phyloP scores from a whole-genome alignment of 805 yeast species.

The Martiniozyma abietophila region DNA sequence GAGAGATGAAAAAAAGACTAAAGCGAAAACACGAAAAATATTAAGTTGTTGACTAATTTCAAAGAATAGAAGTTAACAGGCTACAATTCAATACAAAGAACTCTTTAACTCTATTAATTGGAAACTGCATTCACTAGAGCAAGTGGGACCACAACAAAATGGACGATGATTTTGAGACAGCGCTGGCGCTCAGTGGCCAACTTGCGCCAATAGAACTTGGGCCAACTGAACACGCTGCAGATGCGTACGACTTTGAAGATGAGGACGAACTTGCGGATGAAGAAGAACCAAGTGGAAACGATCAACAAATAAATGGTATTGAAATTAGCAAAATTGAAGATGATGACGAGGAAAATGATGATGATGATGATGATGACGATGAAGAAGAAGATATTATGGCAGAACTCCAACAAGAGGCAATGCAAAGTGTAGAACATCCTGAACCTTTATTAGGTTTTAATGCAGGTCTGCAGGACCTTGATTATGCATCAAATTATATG shows the following conservation, averaged over 20 bases:
- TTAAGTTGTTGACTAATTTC: too few species aligned
- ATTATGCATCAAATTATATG: slow-evolving; percentile 22
- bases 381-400: slow-evolving; percentile 30
- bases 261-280: slow-evolving; percentile 94
- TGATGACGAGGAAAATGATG: slow-evolving; percentile 34
- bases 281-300: slow-evolving; percentile 32
- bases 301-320: background rate
- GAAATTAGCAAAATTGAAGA: slow-evolving; percentile 14
- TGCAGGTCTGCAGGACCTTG: slow-evolving; percentile 24
- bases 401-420: slow-evolving; percentile 29
- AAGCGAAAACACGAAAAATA: too few species aligned
- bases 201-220: slow-evolving; percentile 30
- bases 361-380: slow-evolving; percentile 26
- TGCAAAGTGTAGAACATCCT: slow-evolving; percentile 28
- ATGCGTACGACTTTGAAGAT: slow-evolving; percentile 90
- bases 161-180: slow-evolving; percentile 26
- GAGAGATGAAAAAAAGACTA: too few species aligned
- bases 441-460: slow-evolving; percentile 19
- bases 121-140: too few species aligned
- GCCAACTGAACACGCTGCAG: slow-evolving; percentile 69
- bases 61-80: too few species aligned
- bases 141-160: background rate
- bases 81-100: too few species aligned
- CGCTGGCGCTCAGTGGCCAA: slow-evolving; percentile 27
- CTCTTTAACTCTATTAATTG: too few species aligned